Conservation (phyloP, 345 rosid species). For the Eucalyptus victrix region DNA sequence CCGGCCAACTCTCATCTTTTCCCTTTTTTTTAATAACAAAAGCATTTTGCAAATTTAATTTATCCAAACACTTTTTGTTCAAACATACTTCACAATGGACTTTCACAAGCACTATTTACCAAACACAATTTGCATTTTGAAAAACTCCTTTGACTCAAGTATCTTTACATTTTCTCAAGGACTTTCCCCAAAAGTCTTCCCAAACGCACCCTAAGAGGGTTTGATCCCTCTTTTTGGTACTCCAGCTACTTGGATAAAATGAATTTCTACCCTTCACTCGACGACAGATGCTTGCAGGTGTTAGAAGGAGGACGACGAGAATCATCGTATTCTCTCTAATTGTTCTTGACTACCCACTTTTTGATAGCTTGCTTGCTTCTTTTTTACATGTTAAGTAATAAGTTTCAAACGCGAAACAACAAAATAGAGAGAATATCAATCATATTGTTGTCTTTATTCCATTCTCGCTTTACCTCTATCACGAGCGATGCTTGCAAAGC, state of each 20-base stretch:
- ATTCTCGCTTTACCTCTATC: not conserved
- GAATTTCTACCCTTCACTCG: not conserved
- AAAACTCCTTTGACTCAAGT: too few species aligned
- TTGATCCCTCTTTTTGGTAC: not conserved
- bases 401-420: not conserved
- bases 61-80: too few species aligned
- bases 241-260: not conserved
- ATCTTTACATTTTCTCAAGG: too few species aligned
- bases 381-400: not conserved
- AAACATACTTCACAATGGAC: too few species aligned
- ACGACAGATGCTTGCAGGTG: not conserved
- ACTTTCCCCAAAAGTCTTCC: too few species aligned
- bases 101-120: too few species aligned
- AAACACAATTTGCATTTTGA: too few species aligned
- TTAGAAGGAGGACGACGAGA: not conserved
- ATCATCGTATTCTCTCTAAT: not conserved
- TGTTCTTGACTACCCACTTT: not conserved
- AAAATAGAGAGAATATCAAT: not conserved
- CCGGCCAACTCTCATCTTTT: too few species aligned
- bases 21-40: too few species aligned
- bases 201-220: too few species aligned
- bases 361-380: too few species aligned
- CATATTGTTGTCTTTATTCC: not conserved
- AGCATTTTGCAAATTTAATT: too few species aligned
- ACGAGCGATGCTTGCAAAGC: not conserved